Conservation (phyloP, 129 eudicot genomes). For the Heracleum sosnowskyi region DNA sequence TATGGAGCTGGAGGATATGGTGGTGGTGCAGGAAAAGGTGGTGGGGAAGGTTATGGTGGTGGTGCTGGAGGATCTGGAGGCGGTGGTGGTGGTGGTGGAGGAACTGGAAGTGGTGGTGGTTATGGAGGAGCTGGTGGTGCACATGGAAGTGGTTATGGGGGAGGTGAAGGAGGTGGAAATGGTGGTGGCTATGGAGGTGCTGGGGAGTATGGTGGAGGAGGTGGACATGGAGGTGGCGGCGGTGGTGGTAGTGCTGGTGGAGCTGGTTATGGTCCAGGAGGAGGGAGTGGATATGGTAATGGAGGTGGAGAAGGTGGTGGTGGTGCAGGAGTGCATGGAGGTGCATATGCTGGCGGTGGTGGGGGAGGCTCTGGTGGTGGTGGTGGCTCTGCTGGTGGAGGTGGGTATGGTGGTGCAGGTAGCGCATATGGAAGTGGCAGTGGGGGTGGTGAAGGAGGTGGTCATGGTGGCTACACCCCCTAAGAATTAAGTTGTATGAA, state of each 20-base stretch:
- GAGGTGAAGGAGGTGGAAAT: background rate
- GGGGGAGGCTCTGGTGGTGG: background rate
- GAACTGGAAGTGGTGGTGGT: background rate
- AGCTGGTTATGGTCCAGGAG: slow-evolving; percentile 22
- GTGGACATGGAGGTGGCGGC: slow-evolving; percentile 28
- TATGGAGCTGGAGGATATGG: background rate
- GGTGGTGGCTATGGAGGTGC: slow-evolving; percentile 2
- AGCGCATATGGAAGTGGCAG: slow-evolving; percentile 34
- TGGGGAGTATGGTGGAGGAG: slow-evolving; percentile 4
- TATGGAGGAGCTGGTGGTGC: slow-evolving; percentile 5
- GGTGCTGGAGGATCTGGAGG: background rate
- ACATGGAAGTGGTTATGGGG: slow-evolving; percentile 7
- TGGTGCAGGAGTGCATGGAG: slow-evolving; percentile 16
- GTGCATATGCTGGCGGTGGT: slow-evolving; percentile 28
- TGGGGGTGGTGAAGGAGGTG: slow-evolving; percentile 23
- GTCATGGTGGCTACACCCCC: slow-evolving; percentile 42
- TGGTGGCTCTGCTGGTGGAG: slow-evolving; percentile 3
- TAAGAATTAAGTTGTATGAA: slow-evolving; percentile 2
- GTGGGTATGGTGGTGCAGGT: slow-evolving; percentile 39
- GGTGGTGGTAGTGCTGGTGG: slow-evolving; percentile 32
- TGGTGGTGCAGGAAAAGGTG: background rate
- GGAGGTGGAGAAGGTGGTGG: slow-evolving; percentile 32
- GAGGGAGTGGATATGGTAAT: slow-evolving; percentile 32
- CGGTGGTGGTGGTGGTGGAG: background rate
- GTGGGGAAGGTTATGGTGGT: background rate